Percentiles rank a stretch among this genome's conserved stretches.
These are phyloP conservation scores for Acorus gramineus DNA, from an alignment of 106 monocot species.

Conservation along the genomic window DNA sequence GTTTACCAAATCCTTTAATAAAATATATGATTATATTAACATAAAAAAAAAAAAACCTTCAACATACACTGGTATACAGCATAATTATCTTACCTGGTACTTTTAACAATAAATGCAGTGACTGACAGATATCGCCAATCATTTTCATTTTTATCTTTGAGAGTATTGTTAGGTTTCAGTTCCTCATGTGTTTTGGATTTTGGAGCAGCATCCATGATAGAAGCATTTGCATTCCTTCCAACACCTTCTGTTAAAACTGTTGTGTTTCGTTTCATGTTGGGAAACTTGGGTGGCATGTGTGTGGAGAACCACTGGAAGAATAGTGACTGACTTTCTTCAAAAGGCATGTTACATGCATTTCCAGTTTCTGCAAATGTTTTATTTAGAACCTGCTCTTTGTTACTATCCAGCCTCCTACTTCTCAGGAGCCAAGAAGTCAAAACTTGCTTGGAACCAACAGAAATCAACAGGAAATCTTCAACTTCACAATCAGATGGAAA, in stretches of 20 bases:
- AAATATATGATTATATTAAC: not conserved
- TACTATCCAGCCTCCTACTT: conserved; percentile 8
- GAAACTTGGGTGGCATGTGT: conserved; percentile 53
- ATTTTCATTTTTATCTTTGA: conserved; percentile 52
- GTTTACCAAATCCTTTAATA: not conserved
- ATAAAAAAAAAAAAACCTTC: not conserved
- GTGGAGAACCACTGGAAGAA: conserved; percentile 87
- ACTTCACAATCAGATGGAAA: conserved; percentile 10
- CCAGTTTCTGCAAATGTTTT: conserved; percentile 5
- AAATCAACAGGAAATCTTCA: conserved; percentile 47
- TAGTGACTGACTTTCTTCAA: conserved; percentile 16
- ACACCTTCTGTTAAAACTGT: conserved; percentile 2
- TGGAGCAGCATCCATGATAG: not conserved
- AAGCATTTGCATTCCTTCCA: conserved; percentile 8
- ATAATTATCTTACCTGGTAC: conserved; percentile 27
- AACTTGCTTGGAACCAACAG: conserved; percentile 94
- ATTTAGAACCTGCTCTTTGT: conserved; percentile 1
- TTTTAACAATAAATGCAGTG: conserved; percentile 76
- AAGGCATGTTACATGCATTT: conserved; percentile 1
- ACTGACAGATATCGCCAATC: conserved; percentile 98
- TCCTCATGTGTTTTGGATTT: conserved; percentile 8
- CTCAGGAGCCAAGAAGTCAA: conserved; percentile 79
- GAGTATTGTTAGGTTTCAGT: conserved; percentile 1
- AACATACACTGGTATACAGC: not conserved
- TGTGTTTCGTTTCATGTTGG: conserved; percentile 10